Conservation (phyloP, 2,329 filamentous ascomycete species). For the Aciculosporium take region DNA sequence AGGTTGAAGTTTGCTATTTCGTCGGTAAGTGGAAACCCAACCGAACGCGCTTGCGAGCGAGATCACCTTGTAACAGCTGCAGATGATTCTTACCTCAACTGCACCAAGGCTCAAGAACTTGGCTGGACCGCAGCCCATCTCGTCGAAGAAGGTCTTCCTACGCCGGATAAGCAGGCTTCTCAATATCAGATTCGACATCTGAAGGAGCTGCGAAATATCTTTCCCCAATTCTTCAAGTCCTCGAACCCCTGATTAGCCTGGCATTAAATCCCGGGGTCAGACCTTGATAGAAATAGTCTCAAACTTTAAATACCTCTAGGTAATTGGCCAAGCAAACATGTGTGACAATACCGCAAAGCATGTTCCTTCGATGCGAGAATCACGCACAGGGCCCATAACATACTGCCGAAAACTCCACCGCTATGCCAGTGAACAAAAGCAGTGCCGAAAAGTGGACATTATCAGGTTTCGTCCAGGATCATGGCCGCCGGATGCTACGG, state of each 20-base stretch:
- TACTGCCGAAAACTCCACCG: conserved; percentile 14
- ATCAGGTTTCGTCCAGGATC: conserved; percentile 11
- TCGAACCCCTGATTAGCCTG: conserved; percentile 6
- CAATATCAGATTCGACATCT: conserved; percentile 64
- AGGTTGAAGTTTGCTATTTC: conserved; percentile 68
- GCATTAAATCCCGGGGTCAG: not conserved
- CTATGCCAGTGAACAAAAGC: conserved; percentile 9
- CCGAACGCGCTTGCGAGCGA: not conserved
- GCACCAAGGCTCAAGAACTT: conserved; percentile 56
- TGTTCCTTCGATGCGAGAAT: not conserved
- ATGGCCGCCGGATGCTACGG: conserved; percentile 44
- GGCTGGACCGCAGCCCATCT: conserved; percentile 84
- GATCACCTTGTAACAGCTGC: conserved; percentile 1
- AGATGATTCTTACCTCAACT: conserved; percentile 86
- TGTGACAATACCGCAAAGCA: not conserved
- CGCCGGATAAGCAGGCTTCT: conserved; percentile 50
- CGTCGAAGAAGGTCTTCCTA: conserved; percentile 57
- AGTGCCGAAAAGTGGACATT: not conserved
- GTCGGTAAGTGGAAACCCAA: conserved; percentile 51
- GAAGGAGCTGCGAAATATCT: conserved; percentile 59
- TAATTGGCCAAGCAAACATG: not conserved
- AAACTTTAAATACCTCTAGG: not conserved
- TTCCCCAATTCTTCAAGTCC: conserved; percentile 74
- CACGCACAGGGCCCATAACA: not conserved
- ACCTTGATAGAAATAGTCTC: not conserved